Percentiles rank a stretch among this genome's conserved stretches.
Conservation (phyloP, 768 basidiomycete genomes). For the Trametopsis cervina region DNA sequence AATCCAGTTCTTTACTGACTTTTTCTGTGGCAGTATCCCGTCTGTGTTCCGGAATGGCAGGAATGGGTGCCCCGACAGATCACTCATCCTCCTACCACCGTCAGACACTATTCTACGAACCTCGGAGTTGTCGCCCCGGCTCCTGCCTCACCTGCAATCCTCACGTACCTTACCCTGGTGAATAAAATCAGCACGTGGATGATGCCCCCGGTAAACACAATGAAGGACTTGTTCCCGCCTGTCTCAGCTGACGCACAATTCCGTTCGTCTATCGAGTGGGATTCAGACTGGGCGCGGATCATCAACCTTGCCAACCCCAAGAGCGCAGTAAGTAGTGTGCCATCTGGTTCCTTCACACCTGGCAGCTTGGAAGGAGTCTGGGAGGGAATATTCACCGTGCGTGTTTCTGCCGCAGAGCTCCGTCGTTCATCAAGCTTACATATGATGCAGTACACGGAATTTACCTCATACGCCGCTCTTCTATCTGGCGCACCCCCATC, state of each 20-base stretch:
- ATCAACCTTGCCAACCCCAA: constrained; percentile 22
- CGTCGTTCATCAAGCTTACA: neutral
- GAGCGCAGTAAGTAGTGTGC: constrained; percentile 32
- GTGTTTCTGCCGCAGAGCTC: constrained; percentile 18
- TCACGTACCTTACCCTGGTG: constrained; percentile 56
- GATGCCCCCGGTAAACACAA: constrained; percentile 17
- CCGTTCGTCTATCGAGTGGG: constrained; percentile 50
- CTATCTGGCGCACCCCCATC: constrained; percentile 62
- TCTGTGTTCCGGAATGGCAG: constrained; percentile 52
- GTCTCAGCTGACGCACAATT: constrained; percentile 10
- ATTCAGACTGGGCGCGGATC: constrained; percentile 54
- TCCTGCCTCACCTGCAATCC: constrained; percentile 64
- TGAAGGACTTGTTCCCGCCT: constrained; percentile 21
- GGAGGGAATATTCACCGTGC: constrained; percentile 74
- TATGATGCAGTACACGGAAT: constrained; percentile 63
- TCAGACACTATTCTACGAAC: constrained; percentile 16
- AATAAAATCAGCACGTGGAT: constrained; percentile 20
- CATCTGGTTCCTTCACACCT: constrained; percentile 45
- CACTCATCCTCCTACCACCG: constrained; percentile 12
- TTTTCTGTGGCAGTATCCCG: constrained; percentile 42
- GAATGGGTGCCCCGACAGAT: constrained; percentile 37
- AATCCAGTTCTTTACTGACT: neutral
- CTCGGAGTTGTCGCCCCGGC: constrained; percentile 50
- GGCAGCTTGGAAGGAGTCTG: constrained; percentile 73
- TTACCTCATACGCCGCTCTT: constrained; percentile 74